Evolutionary conservation across 257 asterid genomes (phyloP), one percentile per base, ranked within the genome.

Genomic region (Nicotiana noctiflora): DNA sequence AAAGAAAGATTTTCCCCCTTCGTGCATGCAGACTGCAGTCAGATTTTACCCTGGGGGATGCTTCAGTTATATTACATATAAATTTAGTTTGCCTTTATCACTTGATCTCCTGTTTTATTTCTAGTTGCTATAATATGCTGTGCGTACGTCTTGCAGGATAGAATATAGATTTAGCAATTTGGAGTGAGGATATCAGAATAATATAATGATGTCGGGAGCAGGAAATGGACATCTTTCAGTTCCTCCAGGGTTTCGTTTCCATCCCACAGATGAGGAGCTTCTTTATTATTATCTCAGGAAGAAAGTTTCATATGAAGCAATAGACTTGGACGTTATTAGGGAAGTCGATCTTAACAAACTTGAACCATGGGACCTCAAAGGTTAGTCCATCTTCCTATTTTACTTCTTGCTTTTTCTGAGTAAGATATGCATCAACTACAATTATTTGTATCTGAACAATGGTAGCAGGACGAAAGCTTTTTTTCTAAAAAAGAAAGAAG

Each of bases 311-410:
- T 92, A 86, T 59, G 96, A 93, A 82, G 88, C 97, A 66, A 92
- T 92, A 32, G 98, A 92, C 80, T 87, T 91, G 44, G 96, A 93
- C 77, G 95, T 93, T 70, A 90, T 93, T 29, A 76, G 92, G 80
- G 97, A 93, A 82, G 91, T 93, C 13, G 96, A 93, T 90, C 94
- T 93, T 90, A 93, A 93, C 91, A 93, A 91, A 83, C 97, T 93
- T 52, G 98, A 93, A 87, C 98, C 98, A 5, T 93, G 98, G 98
- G 96, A 93, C 81, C 96, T 93, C 86, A 93, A 91, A 91, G 97
- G 98, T 91, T 51, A 66, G 10, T 19, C 13, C 34, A 60, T 21
- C 2, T 8, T 59, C 6, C 80, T 2, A 53, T 14, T n/a, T 17
- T 25, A 1, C 19, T 7, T 44, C 17, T 17, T 6, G 4, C 13